Evolutionary conservation across 2,329 filamentous ascomycete genomes (phyloP), one percentile per base, ranked within the genome.

Genomic region (Curvularia spicifera): DNA sequence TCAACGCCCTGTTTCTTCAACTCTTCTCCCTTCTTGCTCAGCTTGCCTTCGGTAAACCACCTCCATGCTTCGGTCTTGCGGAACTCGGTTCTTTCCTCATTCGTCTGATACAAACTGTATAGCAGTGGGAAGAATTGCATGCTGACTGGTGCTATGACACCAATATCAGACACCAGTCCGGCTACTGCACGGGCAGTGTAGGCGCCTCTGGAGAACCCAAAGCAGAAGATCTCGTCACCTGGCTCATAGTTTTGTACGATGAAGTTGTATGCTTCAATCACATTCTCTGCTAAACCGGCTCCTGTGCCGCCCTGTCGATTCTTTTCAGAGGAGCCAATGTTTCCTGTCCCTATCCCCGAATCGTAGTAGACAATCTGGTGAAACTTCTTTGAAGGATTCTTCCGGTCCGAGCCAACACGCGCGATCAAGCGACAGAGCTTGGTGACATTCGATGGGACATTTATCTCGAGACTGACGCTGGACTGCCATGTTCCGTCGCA

Each of bases 251-350:
- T 85, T 33, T 80, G 75, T 6, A 79, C 78, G 6, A 84, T 74
- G 69, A 83, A 85, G 37, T 78, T 78, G 61, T 85, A 83, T 1
- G 76, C 80, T 66, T 82, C 78, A 15, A 81, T 77, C 4, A 83
- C 79, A 49, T 83, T 81, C 37, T 82, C 79, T 1, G 73, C 72
- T 1, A 83, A 71, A 1, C 81, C 80, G 44, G 77, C 74, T 8
- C 79, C 80, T 9, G 75, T 78, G n/a, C 74, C 75, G 8, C 79
- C 80, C 59, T 76, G 74, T 33, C 71, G 63, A n/a, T 31, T 60
- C 4, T 52, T 37, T 33, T 76, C 74, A 5, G 54, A 61, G 22
- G 48, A 59, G 18, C 69, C 69, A 1, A 76, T 51, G 28, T 70
- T 64, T 15, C 74, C 74, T 13, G 74, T 75, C 5, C 74, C 74